Conservation (phyloP, 768 basidiomycete genomes). For the Sarcodon aspratus region DNA sequence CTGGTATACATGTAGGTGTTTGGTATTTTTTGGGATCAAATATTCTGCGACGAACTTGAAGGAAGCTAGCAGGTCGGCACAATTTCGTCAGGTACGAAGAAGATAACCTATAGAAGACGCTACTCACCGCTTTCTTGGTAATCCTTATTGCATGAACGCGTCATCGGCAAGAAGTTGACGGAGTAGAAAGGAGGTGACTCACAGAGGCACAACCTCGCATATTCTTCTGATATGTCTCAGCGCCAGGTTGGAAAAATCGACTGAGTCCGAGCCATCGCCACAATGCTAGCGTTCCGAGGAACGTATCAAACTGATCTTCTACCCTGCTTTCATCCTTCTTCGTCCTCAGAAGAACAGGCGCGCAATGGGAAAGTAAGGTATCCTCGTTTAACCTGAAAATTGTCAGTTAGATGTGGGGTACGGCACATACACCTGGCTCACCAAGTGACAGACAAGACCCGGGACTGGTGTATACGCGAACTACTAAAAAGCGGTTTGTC, state of each 20-base stretch:
- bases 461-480: slow-evolving; percentile 50
- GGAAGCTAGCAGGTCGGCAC: slow-evolving; percentile 33
- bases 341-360: slow-evolving; percentile 13
- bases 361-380: slow-evolving; percentile 19
- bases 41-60: slow-evolving; percentile 49
- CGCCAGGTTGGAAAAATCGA: slow-evolving; percentile 48
- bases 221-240: slow-evolving; percentile 20
- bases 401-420: background rate
- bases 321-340: background rate
- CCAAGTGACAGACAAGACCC: slow-evolving; percentile 58
- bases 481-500: slow-evolving; percentile 74
- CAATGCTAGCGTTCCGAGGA: slow-evolving; percentile 39
- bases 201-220: slow-evolving; percentile 55
- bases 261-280: slow-evolving; percentile 63
- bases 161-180: background rate
- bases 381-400: slow-evolving; percentile 43
- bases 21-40: slow-evolving; percentile 27
- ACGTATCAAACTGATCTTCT: slow-evolving; percentile 12
- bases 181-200: slow-evolving; percentile 11
- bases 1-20: slow-evolving; percentile 29
- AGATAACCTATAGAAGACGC: background rate
- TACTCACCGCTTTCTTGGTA: slow-evolving; percentile 64
- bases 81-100: background rate
- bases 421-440: slow-evolving; percentile 14
- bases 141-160: slow-evolving; percentile 31